These are phyloP conservation scores for Suillus alpinus DNA, from an alignment of 768 basidiomycete species.

Conservation along the genomic window DNA sequence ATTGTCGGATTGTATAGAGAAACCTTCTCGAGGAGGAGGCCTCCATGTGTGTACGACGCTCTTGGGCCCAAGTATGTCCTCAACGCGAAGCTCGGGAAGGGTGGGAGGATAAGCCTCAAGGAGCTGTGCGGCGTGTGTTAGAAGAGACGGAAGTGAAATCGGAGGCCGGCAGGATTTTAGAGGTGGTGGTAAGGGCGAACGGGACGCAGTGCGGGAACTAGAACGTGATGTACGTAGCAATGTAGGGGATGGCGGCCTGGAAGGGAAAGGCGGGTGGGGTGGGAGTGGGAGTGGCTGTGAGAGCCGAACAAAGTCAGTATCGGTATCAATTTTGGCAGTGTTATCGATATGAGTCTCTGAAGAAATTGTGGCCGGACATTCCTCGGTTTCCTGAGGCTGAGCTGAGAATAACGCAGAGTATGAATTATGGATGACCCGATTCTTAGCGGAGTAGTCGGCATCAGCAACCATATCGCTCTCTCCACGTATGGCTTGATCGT, in stretches of 20 bases:
- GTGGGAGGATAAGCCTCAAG: slow-evolving; percentile 57
- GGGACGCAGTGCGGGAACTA: not conserved
- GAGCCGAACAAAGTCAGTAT: not conserved
- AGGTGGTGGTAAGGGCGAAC: not conserved
- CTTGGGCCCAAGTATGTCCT: slow-evolving; percentile 72
- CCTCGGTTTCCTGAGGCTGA: not conserved
- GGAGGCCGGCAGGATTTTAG: slow-evolving; percentile 17
- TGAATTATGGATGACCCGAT: not conserved
- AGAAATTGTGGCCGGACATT: not conserved
- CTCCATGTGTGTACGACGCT: slow-evolving; percentile 78
- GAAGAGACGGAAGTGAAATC: slow-evolving; percentile 47
- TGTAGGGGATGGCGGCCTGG: not conserved
- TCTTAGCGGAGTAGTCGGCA: not conserved
- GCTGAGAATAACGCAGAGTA: not conserved
- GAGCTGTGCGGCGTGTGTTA: slow-evolving; percentile 58
- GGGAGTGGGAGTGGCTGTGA: not conserved
- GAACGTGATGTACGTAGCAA: slow-evolving; percentile 1
- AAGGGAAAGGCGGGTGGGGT: not conserved
- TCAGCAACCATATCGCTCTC: not conserved
- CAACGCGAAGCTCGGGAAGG: slow-evolving; percentile 50
- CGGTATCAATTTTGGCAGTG: slow-evolving; percentile 11
- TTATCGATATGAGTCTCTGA: not conserved
- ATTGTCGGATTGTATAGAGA: not conserved
- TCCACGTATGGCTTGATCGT: not conserved
- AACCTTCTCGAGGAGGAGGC: slow-evolving; percentile 30